Evolutionary conservation across 805 yeast genomes (phyloP).

Genomic region (Yarrowia keelungensis): DNA sequence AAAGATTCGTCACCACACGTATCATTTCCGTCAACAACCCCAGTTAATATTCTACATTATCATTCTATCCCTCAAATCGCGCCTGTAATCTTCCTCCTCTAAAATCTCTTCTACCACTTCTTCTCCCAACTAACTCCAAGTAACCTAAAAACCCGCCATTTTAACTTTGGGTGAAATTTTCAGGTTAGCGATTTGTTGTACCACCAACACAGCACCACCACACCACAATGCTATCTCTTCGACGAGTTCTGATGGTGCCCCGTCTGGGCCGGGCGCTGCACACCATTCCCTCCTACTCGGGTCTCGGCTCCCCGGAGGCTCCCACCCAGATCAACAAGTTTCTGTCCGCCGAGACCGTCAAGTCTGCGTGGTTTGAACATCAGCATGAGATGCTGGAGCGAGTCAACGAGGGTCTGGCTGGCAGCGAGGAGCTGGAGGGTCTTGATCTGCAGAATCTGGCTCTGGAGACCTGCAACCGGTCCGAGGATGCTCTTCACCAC

Average conservation of each 20-base stretch:
- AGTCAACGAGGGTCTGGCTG: constrained; percentile 45
- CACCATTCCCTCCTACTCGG: constrained; percentile 33
- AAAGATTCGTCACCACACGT: no score
- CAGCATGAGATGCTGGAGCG: constrained; percentile 59
- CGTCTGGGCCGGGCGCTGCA: constrained; percentile 34
- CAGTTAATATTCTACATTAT: no score
- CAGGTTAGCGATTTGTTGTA: constrained; percentile 4
- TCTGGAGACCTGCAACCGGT: constrained; percentile 40
- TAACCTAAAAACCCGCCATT: not conserved
- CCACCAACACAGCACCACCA: constrained; percentile 16
- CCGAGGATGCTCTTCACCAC: constrained; percentile 42
- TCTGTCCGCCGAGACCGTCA: constrained; percentile 68
- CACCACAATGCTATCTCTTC: constrained; percentile 29
- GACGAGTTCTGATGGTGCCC: constrained; percentile 27
- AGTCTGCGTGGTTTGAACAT: constrained; percentile 80
- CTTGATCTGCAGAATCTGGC: constrained; percentile 42
- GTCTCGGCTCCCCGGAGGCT: constrained; percentile 21
- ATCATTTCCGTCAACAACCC: no score
- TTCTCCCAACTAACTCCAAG: not conserved
- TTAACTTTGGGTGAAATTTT: constrained; percentile 35
- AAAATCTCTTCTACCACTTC: not conserved
- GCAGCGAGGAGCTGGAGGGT: constrained; percentile 40
- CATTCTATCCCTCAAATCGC: no score
- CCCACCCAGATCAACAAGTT: constrained; percentile 60
- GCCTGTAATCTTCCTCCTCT: no score